A percentile compares a stretch with the other conserved stretches of the same genome.
phyloP scores from a whole-genome alignment of 2,329 filamentous ascomycete species.

The Fonsecaea erecta region DNA sequence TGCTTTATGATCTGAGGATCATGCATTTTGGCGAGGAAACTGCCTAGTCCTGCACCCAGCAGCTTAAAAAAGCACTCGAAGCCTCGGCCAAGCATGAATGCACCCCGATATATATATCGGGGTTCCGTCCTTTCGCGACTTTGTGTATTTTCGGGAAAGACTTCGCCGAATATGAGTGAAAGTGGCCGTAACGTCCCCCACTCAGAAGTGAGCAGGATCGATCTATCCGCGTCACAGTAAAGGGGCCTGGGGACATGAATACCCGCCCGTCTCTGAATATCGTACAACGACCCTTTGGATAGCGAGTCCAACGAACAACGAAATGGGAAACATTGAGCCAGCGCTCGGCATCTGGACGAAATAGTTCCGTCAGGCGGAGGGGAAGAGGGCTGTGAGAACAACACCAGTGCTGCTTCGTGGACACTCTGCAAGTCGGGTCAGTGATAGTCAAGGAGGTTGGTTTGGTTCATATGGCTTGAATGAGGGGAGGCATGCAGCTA shows the following conservation, averaged over 20 bases:
- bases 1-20: neutral
- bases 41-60: slow-evolving; percentile 6
- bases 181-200: neutral
- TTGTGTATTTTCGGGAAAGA: neutral
- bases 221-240: neutral
- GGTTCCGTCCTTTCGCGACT: neutral
- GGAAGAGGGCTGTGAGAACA: neutral
- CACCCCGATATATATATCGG: neutral
- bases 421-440: neutral
- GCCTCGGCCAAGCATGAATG: neutral
- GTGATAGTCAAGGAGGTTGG: neutral
- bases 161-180: neutral
- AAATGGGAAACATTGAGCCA: neutral
- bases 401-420: neutral
- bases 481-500: neutral
- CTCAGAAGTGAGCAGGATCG: neutral
- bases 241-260: neutral
- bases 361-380: neutral
- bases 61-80: neutral
- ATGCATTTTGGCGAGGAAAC: slow-evolving; percentile 15
- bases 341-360: neutral
- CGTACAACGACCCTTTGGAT: slow-evolving; percentile 2
- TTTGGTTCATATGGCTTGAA: neutral
- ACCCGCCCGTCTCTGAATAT: neutral
- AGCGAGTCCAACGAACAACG: neutral